Conservation (phyloP, 73 alveolate species). For the Paramecium primaurelia region DNA sequence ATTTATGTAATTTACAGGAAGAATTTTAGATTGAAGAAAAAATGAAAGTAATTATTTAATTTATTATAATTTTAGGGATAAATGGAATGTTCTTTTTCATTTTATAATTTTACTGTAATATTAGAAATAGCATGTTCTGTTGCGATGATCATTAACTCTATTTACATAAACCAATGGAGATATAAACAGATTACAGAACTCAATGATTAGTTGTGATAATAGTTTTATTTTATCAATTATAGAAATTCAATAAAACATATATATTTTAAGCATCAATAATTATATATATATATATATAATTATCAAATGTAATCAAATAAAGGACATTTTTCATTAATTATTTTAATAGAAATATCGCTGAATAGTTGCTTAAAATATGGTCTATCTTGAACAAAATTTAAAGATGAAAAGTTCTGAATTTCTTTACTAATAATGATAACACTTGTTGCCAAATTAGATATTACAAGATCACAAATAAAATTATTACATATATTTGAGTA, state of each 20-base stretch:
- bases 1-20: conserved; percentile 54
- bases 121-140: conserved; percentile 41
- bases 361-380: background rate
- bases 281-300: background rate
- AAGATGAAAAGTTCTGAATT: background rate
- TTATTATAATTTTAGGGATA: background rate
- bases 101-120: conserved; percentile 47
- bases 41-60: conserved; percentile 3
- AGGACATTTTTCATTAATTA: background rate
- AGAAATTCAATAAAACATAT: background rate
- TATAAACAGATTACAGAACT: background rate
- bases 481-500: background rate
- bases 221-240: background rate
- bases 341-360: background rate
- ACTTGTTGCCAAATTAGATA: background rate
- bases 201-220: conserved; percentile 42
- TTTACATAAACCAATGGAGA: conserved; percentile 35
- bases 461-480: background rate
- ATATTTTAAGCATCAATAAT: background rate
- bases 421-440: background rate
- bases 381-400: background rate
- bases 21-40: conserved; percentile 58
- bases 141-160: background rate
- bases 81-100: conserved; percentile 45
- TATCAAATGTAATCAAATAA: background rate